These are phyloP conservation scores for Colletotrichum acutatum DNA, from an alignment of 2,329 filamentous ascomycete species.

Conservation along the genomic window DNA sequence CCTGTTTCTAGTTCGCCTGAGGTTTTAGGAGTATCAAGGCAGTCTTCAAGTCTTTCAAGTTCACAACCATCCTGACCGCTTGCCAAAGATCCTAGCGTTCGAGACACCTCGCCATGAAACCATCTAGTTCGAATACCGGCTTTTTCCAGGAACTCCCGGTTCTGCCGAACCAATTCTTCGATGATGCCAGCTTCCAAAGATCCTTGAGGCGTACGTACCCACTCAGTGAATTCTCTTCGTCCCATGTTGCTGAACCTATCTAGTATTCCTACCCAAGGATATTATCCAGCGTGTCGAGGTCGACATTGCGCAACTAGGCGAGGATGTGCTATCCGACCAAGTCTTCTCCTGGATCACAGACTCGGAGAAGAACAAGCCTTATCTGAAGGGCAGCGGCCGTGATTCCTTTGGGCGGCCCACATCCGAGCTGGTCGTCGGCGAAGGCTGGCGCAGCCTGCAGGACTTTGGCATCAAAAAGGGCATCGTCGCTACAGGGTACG, in stretches of 20 bases:
- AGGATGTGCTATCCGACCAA: conserved; percentile 62
- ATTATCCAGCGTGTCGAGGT: conserved; percentile 51
- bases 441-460: conserved; percentile 74
- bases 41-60: neutral
- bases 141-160: conserved; percentile 66
- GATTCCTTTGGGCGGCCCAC: conserved; percentile 71
- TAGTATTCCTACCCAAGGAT: conserved; percentile 61
- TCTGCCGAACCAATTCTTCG: conserved; percentile 66
- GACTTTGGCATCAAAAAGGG: conserved; percentile 68
- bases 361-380: conserved; percentile 73
- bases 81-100: neutral
- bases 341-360: conserved; percentile 70
- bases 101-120: conserved; percentile 48
- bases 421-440: conserved; percentile 69
- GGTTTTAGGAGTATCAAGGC: no score
- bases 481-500: conserved; percentile 58
- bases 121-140: conserved; percentile 58
- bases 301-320: conserved; percentile 60
- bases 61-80: neutral
- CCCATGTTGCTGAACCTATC: neutral
- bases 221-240: neutral
- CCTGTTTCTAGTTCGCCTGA: neutral
- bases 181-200: conserved; percentile 64
- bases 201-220: conserved; percentile 58
- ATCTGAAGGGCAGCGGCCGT: conserved; percentile 65